Evolutionary conservation across 176 grass and related monocot species (phyloP), one percentile per base, ranked within the genome.

Genomic region (barley (Hordeum vulgare)): DNA sequence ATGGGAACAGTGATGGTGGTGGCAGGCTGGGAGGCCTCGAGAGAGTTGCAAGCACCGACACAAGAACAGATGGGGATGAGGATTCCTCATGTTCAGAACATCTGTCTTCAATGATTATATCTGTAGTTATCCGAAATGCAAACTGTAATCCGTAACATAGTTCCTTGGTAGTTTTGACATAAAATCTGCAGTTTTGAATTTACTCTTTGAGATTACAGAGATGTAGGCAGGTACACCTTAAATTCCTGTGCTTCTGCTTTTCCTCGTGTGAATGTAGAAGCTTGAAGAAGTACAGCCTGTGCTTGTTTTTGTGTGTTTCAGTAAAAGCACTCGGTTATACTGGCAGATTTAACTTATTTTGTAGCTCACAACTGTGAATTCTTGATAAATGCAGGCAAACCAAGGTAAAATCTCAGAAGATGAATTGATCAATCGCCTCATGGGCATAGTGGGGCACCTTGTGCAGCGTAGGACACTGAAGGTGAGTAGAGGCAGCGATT

Each of bases 381-480:
- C 63, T 61, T 66, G 51, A 66, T 77, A 34, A 57, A 60, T 66
- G 63, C 84, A 95, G 93, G 85, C 88, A 87, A 89, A 80, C 41
- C 90, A 95, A 82, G 87, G 75, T 42, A 92, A 94, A 76, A 80
- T 92, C 44, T 75, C 90, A 81, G 90, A 90, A 90, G 69, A 90
- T 71, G 87, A 92, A 73, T 84, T 95, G 61, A 80, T 92, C 24
- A 86, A 95, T 66, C 84, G 87, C 20, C 87, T 95, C 68, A 95
- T 95, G 93, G 87, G 90, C 62, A 95, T 90, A 86, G 66, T 95
- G 61, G 93, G 93, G 74, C 90, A 95, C 75, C 81, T 95, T 64
- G 87, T 95, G 53, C 93, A 92, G 67, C 93, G 90, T 65, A 95
- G 87, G 82, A 95, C 93, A 61, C 72, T 95, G 76, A 95, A 95